These are phyloP conservation scores for Caryocar brasiliense DNA, from an alignment of 441 rosid genomes.

Conservation along the genomic window DNA sequence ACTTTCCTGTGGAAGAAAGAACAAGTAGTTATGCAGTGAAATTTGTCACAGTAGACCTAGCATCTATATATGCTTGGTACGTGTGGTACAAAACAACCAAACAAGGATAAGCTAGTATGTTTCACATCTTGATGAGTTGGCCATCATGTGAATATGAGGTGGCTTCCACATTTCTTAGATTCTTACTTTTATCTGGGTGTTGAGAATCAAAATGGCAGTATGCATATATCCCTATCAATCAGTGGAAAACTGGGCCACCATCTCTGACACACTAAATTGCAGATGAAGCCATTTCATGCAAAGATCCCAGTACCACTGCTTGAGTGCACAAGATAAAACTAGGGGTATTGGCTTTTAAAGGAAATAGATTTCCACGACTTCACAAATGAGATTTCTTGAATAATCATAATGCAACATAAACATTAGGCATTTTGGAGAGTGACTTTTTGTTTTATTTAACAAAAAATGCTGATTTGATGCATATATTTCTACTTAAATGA, in stretches of 20 bases:
- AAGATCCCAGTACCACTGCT: too few species aligned
- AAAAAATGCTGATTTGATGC: too few species aligned
- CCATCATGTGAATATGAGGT: constrained; percentile 17
- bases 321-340: too few species aligned
- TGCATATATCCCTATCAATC: constrained; percentile 3
- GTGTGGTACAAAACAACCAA: constrained; percentile 13
- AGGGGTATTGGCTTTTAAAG: too few species aligned
- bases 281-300: too few species aligned
- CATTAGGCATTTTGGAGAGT: too few species aligned
- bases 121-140: constrained; percentile 19
- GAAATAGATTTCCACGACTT: too few species aligned
- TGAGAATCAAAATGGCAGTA: constrained; percentile 1
- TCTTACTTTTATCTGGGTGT: constrained; percentile 3
- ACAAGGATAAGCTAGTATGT: constrained; percentile 7
- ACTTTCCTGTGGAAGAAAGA: constrained; percentile 5
- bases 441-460: too few species aligned
- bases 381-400: too few species aligned
- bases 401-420: too few species aligned
- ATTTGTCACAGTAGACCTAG: not conserved
- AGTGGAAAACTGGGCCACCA: not conserved
- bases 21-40: not conserved
- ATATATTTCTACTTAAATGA: too few species aligned
- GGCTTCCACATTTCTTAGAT: constrained; percentile 14
- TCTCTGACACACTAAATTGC: too few species aligned
- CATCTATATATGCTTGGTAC: not conserved